These are phyloP conservation scores for Kodamaea fungicola DNA, from an alignment of 1,139 yeast genomes.

Conservation along the genomic window DNA sequence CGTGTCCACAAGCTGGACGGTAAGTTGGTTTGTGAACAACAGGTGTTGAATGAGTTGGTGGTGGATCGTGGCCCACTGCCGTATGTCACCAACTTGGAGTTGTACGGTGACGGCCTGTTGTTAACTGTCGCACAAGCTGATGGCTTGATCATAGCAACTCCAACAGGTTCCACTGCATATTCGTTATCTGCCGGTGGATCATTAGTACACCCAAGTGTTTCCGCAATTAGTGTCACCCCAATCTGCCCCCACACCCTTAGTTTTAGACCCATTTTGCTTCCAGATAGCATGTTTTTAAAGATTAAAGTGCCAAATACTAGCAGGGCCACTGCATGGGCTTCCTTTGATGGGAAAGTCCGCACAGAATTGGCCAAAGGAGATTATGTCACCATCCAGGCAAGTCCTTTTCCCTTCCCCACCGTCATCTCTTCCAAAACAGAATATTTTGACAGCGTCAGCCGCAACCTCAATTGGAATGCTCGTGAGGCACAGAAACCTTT, in stretches of 20 bases:
- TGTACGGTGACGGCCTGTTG: conserved; percentile 77
- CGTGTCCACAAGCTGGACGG: conserved; percentile 58
- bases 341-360: conserved; percentile 81
- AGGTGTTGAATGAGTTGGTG: conserved; percentile 78
- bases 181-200: conserved; percentile 90
- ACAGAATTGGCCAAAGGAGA: conserved; percentile 70
- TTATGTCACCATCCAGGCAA: conserved; percentile 72
- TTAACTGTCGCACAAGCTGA: conserved; percentile 89
- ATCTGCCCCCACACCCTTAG: conserved; percentile 90
- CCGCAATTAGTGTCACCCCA: conserved; percentile 86
- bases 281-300: conserved; percentile 78
- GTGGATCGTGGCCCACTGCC: conserved; percentile 90
- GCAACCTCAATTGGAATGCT: conserved; percentile 83
- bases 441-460: conserved; percentile 77
- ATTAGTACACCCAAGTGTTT: conserved; percentile 83
- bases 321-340: conserved; percentile 83
- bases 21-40: conserved; percentile 63
- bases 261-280: conserved; percentile 80
- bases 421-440: conserved; percentile 72
- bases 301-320: conserved; percentile 69
- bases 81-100: conserved; percentile 75
- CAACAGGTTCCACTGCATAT: conserved; percentile 91
- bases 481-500: conserved; percentile 81
- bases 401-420: conserved; percentile 84
- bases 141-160: conserved; percentile 84